phyloP scores from a whole-genome alignment of 768 basidiomycete genomes.

The Chalciporus piperatus region DNA sequence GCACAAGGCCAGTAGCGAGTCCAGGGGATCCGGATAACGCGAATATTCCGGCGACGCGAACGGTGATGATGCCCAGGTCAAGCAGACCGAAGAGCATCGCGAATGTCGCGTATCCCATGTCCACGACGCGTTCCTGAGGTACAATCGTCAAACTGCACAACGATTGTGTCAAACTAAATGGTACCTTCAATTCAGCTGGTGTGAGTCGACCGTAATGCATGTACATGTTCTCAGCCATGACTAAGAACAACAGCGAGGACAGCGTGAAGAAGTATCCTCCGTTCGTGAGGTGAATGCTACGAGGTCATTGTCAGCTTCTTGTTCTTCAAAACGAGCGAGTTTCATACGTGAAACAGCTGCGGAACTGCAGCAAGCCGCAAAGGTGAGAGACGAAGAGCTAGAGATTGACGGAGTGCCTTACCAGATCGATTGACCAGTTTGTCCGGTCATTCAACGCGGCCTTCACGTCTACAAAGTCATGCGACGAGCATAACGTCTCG shows the following conservation, averaged over 20 bases:
- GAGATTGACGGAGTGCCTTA: slow-evolving; percentile 1
- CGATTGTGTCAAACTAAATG: not conserved
- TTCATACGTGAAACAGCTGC: slow-evolving; percentile 16
- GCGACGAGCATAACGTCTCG: slow-evolving; percentile 13
- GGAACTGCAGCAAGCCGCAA: slow-evolving; percentile 5
- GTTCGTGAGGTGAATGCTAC: slow-evolving; percentile 18
- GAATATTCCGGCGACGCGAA: slow-evolving; percentile 16
- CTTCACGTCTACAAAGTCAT: slow-evolving; percentile 23
- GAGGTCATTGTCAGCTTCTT: slow-evolving; percentile 1
- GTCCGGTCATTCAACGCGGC: slow-evolving; percentile 12
- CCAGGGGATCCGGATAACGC: slow-evolving; percentile 10
- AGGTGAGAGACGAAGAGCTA: not conserved
- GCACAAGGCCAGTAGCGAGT: slow-evolving; percentile 9
- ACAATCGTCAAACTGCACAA: not conserved
- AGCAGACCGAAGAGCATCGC: slow-evolving; percentile 14
- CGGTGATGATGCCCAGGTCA: slow-evolving; percentile 19
- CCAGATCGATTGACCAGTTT: slow-evolving; percentile 23
- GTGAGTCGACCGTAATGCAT: slow-evolving; percentile 22
- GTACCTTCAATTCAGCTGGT: slow-evolving; percentile 23
- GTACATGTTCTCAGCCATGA: slow-evolving; percentile 19
- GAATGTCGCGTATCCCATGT: slow-evolving; percentile 15
- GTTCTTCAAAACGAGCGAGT: not conserved
- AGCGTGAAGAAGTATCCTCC: slow-evolving; percentile 10
- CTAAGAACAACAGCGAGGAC: slow-evolving; percentile 12
- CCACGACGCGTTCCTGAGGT: slow-evolving; percentile 9